These are phyloP conservation scores for Daldinia concentrica DNA, from an alignment of 495 filamentous ascomycete genomes.

Conservation along the genomic window DNA sequence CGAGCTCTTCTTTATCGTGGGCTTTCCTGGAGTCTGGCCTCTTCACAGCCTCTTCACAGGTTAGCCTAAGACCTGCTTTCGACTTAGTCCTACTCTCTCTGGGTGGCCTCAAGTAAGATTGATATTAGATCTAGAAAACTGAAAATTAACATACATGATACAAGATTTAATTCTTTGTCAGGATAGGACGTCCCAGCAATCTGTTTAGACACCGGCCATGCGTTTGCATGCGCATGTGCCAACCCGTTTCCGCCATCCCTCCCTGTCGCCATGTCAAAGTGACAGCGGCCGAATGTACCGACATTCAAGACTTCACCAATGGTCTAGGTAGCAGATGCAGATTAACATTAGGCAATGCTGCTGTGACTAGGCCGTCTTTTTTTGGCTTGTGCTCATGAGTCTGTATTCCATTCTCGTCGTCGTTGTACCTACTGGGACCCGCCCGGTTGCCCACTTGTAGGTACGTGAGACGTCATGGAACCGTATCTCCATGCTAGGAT, in stretches of 20 bases:
- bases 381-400: slow-evolving; percentile 40
- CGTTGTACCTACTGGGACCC: slow-evolving; percentile 26
- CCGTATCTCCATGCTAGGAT: slow-evolving; percentile 21
- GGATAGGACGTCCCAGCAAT: slow-evolving; percentile 1
- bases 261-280: slow-evolving; percentile 35
- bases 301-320: slow-evolving; percentile 1
- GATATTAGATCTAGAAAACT: slow-evolving; percentile 4
- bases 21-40: not conserved
- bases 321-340: slow-evolving; percentile 18
- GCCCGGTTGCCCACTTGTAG: slow-evolving; percentile 35
- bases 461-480: slow-evolving; percentile 37
- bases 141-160: not conserved
- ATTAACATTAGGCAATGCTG: slow-evolving; percentile 23
- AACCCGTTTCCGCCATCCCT: slow-evolving; percentile 29
- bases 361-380: slow-evolving; percentile 23
- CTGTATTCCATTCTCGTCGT: slow-evolving; percentile 35
- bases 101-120: not conserved
- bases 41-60: not conserved
- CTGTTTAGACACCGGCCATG: slow-evolving; percentile 25
- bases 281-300: slow-evolving; percentile 38
- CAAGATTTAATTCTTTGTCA: not conserved
- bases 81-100: not conserved
- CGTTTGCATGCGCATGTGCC: slow-evolving; percentile 43
- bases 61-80: slow-evolving; percentile 2
- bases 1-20: slow-evolving; percentile 26